Evolutionary conservation across 23 red algal genomes (phyloP), one percentile per base, ranked within the genome.

Genomic region (Chondrus crispus): DNA sequence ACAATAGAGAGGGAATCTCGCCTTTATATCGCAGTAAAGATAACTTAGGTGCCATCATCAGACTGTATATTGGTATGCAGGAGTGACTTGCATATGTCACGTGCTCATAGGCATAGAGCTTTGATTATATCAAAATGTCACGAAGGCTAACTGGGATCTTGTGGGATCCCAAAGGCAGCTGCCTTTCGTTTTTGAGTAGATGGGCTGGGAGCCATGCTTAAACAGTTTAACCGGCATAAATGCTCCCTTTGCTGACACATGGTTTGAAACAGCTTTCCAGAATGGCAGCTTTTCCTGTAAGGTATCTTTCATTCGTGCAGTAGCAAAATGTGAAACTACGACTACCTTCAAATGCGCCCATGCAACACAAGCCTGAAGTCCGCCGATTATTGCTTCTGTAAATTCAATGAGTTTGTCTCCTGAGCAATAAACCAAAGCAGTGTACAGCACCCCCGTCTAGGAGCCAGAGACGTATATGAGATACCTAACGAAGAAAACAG

Each of bases 1-100:
- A 83, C 41, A 28, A 62, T 47, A 62, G 78, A 54, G 0, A 83
- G 78, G 33, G 78, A 37, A 52, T 83, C 78, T 26, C 78, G 45
- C 46, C 57, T 53, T 24, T 83, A 62, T 22, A 83, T 47, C 8
- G 78, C 45, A 26, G 55, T 52, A 8, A 83, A 6, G 33, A 83
- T 20, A 33, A 33, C 29, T 19, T 83, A 60, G 24, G 41, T n/a
- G 26, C 22, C 78, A 53, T 83, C n/a, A 16, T 11, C 50, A 57
- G 30, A 40, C 2, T 83, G 45, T 7, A 83, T 53, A 19, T 83
- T 47, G 22, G 45, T 28, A 52, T 60, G 9, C 24, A 47, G 24
- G 0, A 83, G 22, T 20, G 45, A 35, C 52, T 16, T 45, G 24
- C 50, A 83, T 10, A 83, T 33, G 51, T 62, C 0, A 33, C 29